Evolutionary conservation across 2,329 filamentous ascomycete genomes (phyloP), one percentile per base, ranked within the genome.

Genomic region (Zymoseptoria brevis): DNA sequence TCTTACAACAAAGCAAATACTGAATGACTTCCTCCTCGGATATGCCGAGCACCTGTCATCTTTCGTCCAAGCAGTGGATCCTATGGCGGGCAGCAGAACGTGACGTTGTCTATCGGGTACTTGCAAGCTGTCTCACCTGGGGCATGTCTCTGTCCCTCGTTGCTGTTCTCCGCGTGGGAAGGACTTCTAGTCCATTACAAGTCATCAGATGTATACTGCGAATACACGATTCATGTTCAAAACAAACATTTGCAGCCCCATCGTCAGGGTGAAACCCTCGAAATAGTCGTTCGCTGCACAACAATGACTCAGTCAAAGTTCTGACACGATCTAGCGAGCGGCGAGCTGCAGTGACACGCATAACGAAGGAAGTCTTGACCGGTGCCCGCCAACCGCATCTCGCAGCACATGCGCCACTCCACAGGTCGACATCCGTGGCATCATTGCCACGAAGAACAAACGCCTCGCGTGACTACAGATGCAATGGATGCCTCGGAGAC

Each of bases 291-390:
- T 45, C 35, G 13, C 35, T 45, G 35, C 35, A 45, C 13, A n/a
- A 45, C 35, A 7, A 45, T 45, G 35, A 45, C 35, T 45, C 35
- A 6, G 35, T 45, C 35, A 45, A 45, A 16, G 13, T 45, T 45
- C 35, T 45, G 35, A 45, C 35, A 45, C 35, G 16, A 45, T 19
- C 50, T 49, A 53, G 55, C 54, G 55, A 60, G 49, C 60, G 59
- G 61, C 55, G 50, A 59, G 57, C 59, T 58, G 61, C 60, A 59
- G 60, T 62, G 60, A 22, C 61, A 57, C 62, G 60, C 58, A 60
- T 57, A 56, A 59, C 57, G 61, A 62, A 56, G 21, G 58, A 52
- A 59, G 58, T 51, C 57, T 45, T 55, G 48, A 55, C 45, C 30
- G 53, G 29, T 59, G 57, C 45, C 53, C 30, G 19, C 30, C 29